Evolutionary conservation across 2,329 filamentous ascomycete genomes (phyloP), one percentile per base, ranked within the genome.

Genomic region (Penicillium sp.): DNA sequence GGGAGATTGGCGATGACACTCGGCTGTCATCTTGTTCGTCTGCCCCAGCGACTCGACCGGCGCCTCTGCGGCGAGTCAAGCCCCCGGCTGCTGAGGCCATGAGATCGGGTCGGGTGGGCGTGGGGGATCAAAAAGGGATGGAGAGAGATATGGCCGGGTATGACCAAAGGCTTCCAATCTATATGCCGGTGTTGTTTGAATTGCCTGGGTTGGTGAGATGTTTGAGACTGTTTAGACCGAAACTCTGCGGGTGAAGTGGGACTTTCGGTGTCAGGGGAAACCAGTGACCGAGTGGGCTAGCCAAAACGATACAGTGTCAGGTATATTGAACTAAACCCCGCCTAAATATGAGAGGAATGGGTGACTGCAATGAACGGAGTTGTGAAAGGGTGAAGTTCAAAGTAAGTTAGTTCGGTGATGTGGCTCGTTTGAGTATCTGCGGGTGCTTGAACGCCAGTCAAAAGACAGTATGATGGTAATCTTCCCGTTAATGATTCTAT

Each of bases 51-150:
- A 76, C 80, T 69, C 81, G 84, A 69, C 80, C 85, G 67, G 83
- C 87, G 72, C 84, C 87, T 78, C 86, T 84, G 72, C 87, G 81
- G 75, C 88, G 82, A 78, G 81, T 90, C 82, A 83, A 84, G 82
- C 84, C 90, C 82, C 81, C 89, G 82, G 83, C 81, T 57, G 54
- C 19, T 73, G 84, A 82, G 77, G 84, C 82, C 85, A 88, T 88
- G 65, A 66, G 69, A 59, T 57, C 58, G 56, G 57, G 58, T 58
- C 54, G 51, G 55, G 61, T 62, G 47, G 59, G 54, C n/a, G 55
- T 60, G 41, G 55, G 53, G 50, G 54, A 51, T 58, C 43, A 53
- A 59, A 55, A 55, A 47, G 43, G 23, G 27, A 56, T 49, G 50
- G 50, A 34, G 15, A 48, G 57, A 44, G 34, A 49, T 50, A 49